Base-by-base conservation (phyloP, 257 asterid species). In the Handroanthus guayacan region DNA sequence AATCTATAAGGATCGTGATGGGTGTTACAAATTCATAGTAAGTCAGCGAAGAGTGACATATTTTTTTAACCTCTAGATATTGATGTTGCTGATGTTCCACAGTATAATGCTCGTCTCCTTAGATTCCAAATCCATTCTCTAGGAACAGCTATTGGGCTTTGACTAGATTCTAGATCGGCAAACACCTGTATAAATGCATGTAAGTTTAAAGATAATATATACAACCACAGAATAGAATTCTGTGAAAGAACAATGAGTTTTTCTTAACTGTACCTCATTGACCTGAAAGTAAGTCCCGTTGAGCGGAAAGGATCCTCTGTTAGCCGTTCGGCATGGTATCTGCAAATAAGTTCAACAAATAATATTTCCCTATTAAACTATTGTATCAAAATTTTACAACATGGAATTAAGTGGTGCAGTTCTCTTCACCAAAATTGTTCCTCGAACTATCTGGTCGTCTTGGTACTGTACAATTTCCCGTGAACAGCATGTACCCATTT, bases 211-310 rank as follows among this genome's bases (percentile, higher is more conserved):
- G 2, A 18, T 7, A 14, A 62, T 5, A 43, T 25, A 25, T 25
- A 20, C 4, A 39, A 17, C 20, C 39, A 48, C 2, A 18, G 47
- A 47, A 36, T 12, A 31, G 43, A 73, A 3, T 31, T 57, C 43
- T 67, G 11, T 16, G 16, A 79, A 39, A 63, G 4, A 73, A 43
- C 11, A 3, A 14, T 20, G 72, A 48, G 31, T 16, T 9, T 25
- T 25, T 25, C 31, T 5, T 14, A 45, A 61, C 2, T 12, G 69
- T 79, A 89, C 97, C 98, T 92, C 97, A 7, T 91, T 91, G 13
- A 76, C 82, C 65, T 92, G 98, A 82, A 90, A 92, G 62, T 91
- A 92, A 6, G 98, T 92, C 57, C 96, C 98, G 3, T 87, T 89
- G 0, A 91, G 86, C n/a, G 97, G 96, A 75, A 93, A 93, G 12